Evolutionary conservation across 345 rosid species (phyloP).

Genomic region (Ceriops decandra): DNA sequence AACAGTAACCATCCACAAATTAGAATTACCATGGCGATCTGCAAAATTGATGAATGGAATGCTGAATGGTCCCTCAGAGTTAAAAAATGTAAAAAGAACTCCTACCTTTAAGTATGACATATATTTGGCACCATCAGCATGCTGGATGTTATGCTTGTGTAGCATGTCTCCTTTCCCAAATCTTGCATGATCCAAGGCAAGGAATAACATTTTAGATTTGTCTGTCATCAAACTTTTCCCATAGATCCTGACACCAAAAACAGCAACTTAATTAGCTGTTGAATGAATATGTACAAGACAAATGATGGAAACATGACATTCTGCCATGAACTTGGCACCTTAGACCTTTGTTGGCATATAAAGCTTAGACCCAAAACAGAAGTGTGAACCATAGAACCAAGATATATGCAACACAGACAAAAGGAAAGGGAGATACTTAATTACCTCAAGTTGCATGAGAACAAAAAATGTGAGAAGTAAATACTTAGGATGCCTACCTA

Average conservation of each 20-base stretch:
- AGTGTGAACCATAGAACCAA: too few relatives aligned
- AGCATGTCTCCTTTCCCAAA: slow-evolving; percentile 44
- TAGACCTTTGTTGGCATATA: neutral
- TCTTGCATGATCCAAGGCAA: slow-evolving; percentile 40
- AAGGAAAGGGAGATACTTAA: too few relatives aligned
- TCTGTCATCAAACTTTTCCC: slow-evolving; percentile 38
- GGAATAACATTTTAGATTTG: slow-evolving; percentile 32
- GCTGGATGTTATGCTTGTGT: slow-evolving; percentile 45
- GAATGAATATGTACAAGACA: neutral
- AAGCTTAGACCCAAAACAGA: neutral
- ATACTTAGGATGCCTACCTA: too few relatives aligned
- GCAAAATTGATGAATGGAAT: too few relatives aligned
- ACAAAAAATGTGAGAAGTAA: too few relatives aligned
- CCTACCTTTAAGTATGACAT: slow-evolving; percentile 94
- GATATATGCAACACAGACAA: too few relatives aligned
- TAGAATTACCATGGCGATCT: too few relatives aligned
- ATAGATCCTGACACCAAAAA: slow-evolving; percentile 41
- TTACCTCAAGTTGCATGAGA: too few relatives aligned
- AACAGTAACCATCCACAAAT: too few relatives aligned
- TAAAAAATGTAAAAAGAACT: slow-evolving; percentile 16
- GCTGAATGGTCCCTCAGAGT: slow-evolving; percentile 1
- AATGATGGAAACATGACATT: neutral
- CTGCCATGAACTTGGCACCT: neutral
- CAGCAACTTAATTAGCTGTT: slow-evolving; percentile 15
- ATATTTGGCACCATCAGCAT: slow-evolving; percentile 70